phyloP scores from a whole-genome alignment of 176 grass and related monocot genomes.

The Oryza rufipogon region DNA sequence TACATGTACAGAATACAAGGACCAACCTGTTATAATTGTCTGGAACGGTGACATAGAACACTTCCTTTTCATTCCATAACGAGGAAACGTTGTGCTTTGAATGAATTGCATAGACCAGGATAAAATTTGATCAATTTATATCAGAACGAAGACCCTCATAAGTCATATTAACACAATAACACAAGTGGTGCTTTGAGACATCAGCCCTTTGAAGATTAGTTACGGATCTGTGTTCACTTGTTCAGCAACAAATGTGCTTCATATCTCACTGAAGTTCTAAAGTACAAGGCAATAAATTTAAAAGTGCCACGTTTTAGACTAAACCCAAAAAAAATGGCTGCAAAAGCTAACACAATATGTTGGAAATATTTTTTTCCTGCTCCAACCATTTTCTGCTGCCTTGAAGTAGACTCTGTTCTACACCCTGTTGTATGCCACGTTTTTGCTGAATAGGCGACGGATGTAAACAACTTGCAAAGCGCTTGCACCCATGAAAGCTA shows the following conservation, averaged over 20 bases:
- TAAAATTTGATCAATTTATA: neutral
- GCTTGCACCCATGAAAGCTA: slow-evolving; percentile 76
- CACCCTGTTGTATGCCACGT: slow-evolving; percentile 85
- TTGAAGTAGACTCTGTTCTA: slow-evolving; percentile 48
- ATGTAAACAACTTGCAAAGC: slow-evolving; percentile 88
- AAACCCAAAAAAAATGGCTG: slow-evolving; percentile 17
- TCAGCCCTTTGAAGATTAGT: slow-evolving; percentile 31
- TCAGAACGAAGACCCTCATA: neutral
- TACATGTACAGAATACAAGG: neutral
- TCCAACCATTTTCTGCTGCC: slow-evolving; percentile 25
- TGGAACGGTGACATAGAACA: neutral
- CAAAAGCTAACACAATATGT: slow-evolving; percentile 39
- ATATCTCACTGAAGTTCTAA: slow-evolving; percentile 41
- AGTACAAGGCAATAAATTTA: slow-evolving; percentile 46
- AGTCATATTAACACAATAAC: neutral
- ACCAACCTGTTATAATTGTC: neutral
- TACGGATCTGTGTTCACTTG: slow-evolving; percentile 52
- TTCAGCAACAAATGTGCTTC: slow-evolving; percentile 42
- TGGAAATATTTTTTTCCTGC: slow-evolving; percentile 26
- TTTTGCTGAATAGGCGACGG: slow-evolving; percentile 90
- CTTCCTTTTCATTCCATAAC: neutral
- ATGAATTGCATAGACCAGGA: neutral
- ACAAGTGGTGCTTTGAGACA: neutral
- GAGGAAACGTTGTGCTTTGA: neutral
- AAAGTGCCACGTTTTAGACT: slow-evolving; percentile 37